Evolutionary conservation across 495 filamentous ascomycete species (phyloP), one percentile per base, ranked within the genome.

Genomic region (Penicillium cataractarum): DNA sequence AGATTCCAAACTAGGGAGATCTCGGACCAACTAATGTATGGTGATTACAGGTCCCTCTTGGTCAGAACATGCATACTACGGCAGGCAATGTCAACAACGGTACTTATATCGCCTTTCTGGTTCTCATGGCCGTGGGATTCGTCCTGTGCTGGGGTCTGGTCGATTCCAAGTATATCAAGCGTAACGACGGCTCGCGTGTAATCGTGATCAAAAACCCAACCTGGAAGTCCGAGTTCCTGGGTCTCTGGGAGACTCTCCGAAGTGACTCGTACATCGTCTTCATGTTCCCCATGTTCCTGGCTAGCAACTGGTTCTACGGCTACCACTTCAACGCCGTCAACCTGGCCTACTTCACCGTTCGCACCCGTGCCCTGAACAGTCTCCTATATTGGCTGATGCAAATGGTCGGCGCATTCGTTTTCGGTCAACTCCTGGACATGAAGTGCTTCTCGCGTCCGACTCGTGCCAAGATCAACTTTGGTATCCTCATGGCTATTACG

Each of bases 51-150:
- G 87, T 95, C 55, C 90, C 90, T 17, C 88, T 96, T 27, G 92
- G 85, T 21, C 86, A 93, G 72, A 94, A 93, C 74, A 83, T 93
- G 69, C 79, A 93, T 75, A 82, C 68, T 5, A 73, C 66, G n/a
- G 80, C 82, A 58, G 83, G 78, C 44, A 76, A 80, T 19, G 90
- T 96, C 61, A 89, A 80, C 40, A 88, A 93, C 73, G 92, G 92
- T 52, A 97, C 93, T 51, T 98, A 97, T 68, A 83, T 93, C 58
- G 94, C 88, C 51, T 96, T 98, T 82, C 85, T 97, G 50, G 86
- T 97, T 57, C 86, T 97, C 55, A 97, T 95, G 86, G 76, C 89
- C 17, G 39, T 82, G 49, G 94, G 94, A 56, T 92, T 92, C 55
- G 62, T 83, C 37, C 81, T 97, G 1, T 86, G 90, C 21, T 86